These are phyloP conservation scores for Albifimbria verrucaria DNA, from an alignment of 2,329 filamentous ascomycete genomes.

Conservation along the genomic window DNA sequence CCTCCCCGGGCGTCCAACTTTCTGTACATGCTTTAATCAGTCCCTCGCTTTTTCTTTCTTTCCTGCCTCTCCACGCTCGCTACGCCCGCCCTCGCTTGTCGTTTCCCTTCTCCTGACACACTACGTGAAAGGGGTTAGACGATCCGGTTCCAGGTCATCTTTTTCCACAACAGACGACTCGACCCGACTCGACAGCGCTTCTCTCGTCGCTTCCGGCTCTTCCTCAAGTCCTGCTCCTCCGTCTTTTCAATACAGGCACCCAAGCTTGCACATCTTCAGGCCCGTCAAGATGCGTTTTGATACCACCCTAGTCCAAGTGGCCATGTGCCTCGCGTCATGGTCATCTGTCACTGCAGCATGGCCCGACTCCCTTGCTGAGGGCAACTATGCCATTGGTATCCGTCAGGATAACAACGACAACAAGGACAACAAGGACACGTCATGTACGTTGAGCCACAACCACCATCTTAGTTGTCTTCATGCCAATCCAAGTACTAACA, in stretches of 20 bases:
- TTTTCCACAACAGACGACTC: neutral
- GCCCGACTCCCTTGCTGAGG: conserved; percentile 53
- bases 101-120: neutral
- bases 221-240: conserved; percentile 5
- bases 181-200: neutral
- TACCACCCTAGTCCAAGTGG: conserved; percentile 42
- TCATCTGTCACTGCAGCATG: conserved; percentile 51
- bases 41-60: conserved; percentile 13
- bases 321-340: conserved; percentile 48
- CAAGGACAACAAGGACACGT: neutral
- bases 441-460: neutral
- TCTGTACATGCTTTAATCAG: neutral
- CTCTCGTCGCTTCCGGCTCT: neutral
- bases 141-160: neutral
- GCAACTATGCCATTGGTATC: conserved; percentile 47
- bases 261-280: neutral
- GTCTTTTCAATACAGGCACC: neutral
- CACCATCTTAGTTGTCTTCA: neutral
- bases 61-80: conserved; percentile 6
- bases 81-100: neutral
- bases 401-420: conserved; percentile 36
- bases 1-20: neutral
- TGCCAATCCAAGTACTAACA: too few relatives aligned
- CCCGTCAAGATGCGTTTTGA: conserved; percentile 45
- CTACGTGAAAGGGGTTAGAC: neutral